These are phyloP conservation scores for Solanum lycopersicoides DNA, from an alignment of 257 asterid genomes.

Conservation along the genomic window DNA sequence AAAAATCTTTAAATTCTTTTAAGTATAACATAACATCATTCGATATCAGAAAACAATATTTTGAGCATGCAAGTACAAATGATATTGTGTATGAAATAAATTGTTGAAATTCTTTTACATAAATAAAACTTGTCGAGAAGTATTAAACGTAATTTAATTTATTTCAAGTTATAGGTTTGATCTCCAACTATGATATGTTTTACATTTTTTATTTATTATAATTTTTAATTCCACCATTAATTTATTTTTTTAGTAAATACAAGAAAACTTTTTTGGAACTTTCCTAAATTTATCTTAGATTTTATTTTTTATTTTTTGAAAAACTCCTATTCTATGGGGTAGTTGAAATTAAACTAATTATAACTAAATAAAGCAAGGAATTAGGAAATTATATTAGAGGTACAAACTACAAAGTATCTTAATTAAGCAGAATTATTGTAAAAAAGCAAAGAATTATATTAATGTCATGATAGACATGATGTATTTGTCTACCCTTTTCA, in stretches of 20 bases:
- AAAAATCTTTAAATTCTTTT: neutral
- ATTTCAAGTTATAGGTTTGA: neutral
- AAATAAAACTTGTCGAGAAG: neutral
- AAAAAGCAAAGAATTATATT: neutral
- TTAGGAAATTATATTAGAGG: neutral
- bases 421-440: neutral
- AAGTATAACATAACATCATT: neutral
- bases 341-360: neutral
- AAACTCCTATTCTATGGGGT: neutral
- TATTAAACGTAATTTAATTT: neutral
- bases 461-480: neutral
- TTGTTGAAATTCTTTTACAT: neutral
- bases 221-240: neutral
- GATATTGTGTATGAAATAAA: neutral
- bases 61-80: neutral
- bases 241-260: neutral
- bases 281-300: neutral
- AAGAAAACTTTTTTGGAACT: neutral
- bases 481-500: neutral
- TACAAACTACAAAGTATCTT: neutral
- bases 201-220: neutral
- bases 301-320: neutral
- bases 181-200: neutral
- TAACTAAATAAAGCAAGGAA: neutral
- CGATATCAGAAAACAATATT: neutral